These are phyloP conservation scores for Omphalotus guepiniiformis DNA, from an alignment of 768 basidiomycete genomes.

Conservation along the genomic window DNA sequence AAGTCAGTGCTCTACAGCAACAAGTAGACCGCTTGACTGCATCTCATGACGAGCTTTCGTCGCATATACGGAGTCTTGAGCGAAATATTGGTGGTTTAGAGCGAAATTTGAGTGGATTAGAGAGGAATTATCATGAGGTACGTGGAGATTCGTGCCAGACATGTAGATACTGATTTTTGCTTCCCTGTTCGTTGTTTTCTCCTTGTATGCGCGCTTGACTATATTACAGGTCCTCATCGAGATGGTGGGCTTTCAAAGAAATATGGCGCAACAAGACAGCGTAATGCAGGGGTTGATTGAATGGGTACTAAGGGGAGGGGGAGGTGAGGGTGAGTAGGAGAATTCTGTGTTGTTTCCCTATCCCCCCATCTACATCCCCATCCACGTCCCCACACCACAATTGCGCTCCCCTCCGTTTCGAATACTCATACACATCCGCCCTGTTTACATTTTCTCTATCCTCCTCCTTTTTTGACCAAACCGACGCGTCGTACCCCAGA, in stretches of 20 bases:
- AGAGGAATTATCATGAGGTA: constrained; percentile 46
- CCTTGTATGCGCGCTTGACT: constrained; percentile 16
- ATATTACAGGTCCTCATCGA: constrained; percentile 47
- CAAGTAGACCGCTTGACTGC: constrained; percentile 45
- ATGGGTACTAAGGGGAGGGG: constrained; percentile 72
- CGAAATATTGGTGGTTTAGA: constrained; percentile 56
- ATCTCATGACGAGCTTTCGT: constrained; percentile 46
- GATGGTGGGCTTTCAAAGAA: constrained; percentile 68
- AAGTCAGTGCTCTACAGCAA: constrained; percentile 32
- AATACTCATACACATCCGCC: neutral
- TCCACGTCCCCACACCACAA: neutral
- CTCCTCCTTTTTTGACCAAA: too few species aligned
- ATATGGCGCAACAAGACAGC: constrained; percentile 80
- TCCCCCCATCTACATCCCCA: neutral
- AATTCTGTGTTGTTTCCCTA: neutral
- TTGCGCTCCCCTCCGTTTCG: neutral
- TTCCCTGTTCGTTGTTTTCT: neutral
- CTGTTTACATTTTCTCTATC: neutral
- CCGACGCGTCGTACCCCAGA: too few species aligned
- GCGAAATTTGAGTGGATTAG: constrained; percentile 22
- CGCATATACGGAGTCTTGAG: constrained; percentile 55
- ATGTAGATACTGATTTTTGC: too few species aligned
- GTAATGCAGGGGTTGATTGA: constrained; percentile 79
- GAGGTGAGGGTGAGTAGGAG: constrained; percentile 9
- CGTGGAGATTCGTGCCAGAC: neutral